Evolutionary conservation across 192 early-diverging fungal genomes (phyloP), one percentile per base, ranked within the genome.

Genomic region (Coemansia umbellata): DNA sequence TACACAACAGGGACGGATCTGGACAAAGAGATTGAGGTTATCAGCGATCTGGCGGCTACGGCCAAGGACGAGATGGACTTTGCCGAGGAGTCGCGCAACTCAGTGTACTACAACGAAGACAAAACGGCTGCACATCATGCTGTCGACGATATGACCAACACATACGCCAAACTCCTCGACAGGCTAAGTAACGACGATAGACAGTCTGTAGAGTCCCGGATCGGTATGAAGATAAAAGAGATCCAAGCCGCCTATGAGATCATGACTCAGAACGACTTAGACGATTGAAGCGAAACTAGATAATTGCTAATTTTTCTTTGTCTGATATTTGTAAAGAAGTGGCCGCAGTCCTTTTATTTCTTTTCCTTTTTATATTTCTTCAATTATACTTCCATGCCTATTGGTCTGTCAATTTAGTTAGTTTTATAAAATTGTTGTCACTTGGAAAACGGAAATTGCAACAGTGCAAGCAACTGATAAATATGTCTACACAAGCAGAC

Each of bases 61-160:
- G 74, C 74, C 26, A 69, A 66, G 39, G 74, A 76, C 39, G 74
- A 76, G 58, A 70, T 76, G 66, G 74, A 76, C 33, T 76, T 69
- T 66, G 74, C 74, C 13, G 62, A 62, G 21, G 74, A 76, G 39
- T 69, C 74, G 21, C 61, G 74, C 44, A 76, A 76, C 56, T 69
- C 74, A 2, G 66, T 76, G 3, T 76, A 76, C 53, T 76, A 76
- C 62, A 76, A 76, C 44, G 62, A 69, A 13, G 74, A 76, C 31
- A 76, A 76, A 23, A 26, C 32, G 55, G 42, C 66, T 1, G 73
- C 73, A 0, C 73, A 76, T 30, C 59, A 76, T 11, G 73, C 73
- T 15, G 67, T 76, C n/a, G 73, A 76, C 15, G 55, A 69, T n/a
- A 53, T 76, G 62, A 54, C 57, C 17, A 19, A 10, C 4, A 54